phyloP scores from a whole-genome alignment of 2,329 filamentous ascomycete genomes.

The Xylariaceae sp. region DNA sequence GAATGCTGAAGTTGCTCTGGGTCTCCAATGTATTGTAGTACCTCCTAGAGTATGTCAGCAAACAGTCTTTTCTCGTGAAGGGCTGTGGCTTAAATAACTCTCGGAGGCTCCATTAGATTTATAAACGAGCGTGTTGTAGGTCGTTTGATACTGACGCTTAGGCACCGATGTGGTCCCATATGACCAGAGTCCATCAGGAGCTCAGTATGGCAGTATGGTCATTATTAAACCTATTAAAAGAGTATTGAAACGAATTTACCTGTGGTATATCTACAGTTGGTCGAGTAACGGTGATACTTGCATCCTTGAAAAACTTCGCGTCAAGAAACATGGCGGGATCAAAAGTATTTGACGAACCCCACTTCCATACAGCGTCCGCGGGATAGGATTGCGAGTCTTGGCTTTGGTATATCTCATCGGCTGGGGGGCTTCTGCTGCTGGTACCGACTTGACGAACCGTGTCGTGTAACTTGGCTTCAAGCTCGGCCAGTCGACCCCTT shows the following conservation, averaged over 20 bases:
- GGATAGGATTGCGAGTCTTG: constrained; percentile 12
- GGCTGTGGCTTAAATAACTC: neutral
- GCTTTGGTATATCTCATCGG: constrained; percentile 32
- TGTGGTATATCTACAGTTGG: constrained; percentile 47
- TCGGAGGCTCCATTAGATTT: no score
- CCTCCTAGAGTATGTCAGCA: constrained; percentile 40
- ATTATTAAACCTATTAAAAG: no score
- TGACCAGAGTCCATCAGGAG: no score
- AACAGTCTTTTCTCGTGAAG: neutral
- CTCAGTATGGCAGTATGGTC: no score
- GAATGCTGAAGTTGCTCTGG: constrained; percentile 45
- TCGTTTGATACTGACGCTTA: no score
- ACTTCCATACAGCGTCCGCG: constrained; percentile 29
- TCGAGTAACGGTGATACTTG: constrained; percentile 45
- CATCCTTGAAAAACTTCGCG: constrained; percentile 27
- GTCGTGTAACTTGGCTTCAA: constrained; percentile 37
- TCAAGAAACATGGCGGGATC: constrained; percentile 51
- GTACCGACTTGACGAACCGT: constrained; percentile 22
- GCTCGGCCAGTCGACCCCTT: constrained; percentile 45
- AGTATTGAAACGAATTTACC: constrained; percentile 28
- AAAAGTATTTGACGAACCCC: constrained; percentile 41
- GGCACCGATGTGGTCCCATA: no score
- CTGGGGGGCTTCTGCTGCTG: constrained; percentile 25
- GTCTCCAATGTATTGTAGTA: constrained; percentile 48
- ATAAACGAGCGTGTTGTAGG: no score